A percentile compares a stretch with the other conserved stretches of the same genome.
Evolutionary conservation across 441 rosid species (phyloP).

Genomic region (Erodium texanum): DNA sequence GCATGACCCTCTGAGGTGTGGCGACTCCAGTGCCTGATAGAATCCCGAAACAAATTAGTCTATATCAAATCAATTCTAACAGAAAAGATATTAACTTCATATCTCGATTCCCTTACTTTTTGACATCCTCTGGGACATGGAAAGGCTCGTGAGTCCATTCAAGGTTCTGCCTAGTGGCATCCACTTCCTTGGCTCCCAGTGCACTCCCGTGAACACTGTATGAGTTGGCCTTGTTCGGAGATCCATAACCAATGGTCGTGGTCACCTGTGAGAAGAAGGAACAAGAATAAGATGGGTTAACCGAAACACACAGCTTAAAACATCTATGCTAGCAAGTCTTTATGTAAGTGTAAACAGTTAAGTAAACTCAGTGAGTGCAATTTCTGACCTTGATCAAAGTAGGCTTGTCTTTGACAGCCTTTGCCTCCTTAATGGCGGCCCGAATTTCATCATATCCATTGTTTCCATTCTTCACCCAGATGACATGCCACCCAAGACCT

Average conservation of each 20-base stretch:
- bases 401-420: slow-evolving; percentile 81
- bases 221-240: slow-evolving; percentile 78
- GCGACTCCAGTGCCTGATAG: slow-evolving; percentile 91
- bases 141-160: slow-evolving; percentile 76
- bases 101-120: slow-evolving; percentile 31
- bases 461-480: slow-evolving; percentile 96
- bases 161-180: slow-evolving; percentile 81
- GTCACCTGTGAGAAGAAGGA: slow-evolving; percentile 42
- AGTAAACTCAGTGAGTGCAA: too few relatives aligned
- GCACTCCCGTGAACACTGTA: slow-evolving; percentile 86
- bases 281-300: slow-evolving; percentile 5
- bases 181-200: slow-evolving; percentile 82
- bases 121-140: slow-evolving; percentile 81
- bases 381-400: slow-evolving; percentile 70
- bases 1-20: slow-evolving; percentile 63
- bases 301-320: neutral
- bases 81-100: neutral
- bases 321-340: too few relatives aligned
- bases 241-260: slow-evolving; percentile 80
- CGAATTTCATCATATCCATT: slow-evolving; percentile 86
- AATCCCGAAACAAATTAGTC: slow-evolving; percentile 12
- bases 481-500: slow-evolving; percentile 94
- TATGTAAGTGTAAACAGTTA: too few relatives aligned
- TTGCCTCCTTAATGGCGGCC: slow-evolving; percentile 89
- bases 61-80: slow-evolving; percentile 14